A percentile compares a stretch with the other conserved stretches of the same genome.
These are phyloP conservation scores for Solanum hybrid DNA, from an alignment of 305 asterid species.

Conservation along the genomic window DNA sequence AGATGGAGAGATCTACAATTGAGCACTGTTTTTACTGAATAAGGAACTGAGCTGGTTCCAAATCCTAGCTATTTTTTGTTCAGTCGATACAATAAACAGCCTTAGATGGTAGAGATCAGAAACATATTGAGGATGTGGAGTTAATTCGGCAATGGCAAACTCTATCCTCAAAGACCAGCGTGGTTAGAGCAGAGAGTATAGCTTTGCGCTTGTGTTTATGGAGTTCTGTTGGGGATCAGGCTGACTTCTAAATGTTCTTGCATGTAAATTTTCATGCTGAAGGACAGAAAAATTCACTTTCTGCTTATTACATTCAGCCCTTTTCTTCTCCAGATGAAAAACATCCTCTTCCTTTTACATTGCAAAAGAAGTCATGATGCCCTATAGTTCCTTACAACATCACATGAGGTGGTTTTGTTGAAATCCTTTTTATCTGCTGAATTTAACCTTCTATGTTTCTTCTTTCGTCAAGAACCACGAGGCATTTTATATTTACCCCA, in stretches of 20 bases:
- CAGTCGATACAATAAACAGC: background rate
- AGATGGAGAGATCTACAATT: background rate
- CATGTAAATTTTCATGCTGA: background rate
- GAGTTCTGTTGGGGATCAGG: background rate
- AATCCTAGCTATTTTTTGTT: background rate
- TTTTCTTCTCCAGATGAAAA: background rate
- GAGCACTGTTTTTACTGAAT: background rate
- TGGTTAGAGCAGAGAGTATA: background rate
- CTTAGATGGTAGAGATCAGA: background rate
- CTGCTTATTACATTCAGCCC: background rate
- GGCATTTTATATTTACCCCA: background rate
- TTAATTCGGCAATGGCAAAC: background rate
- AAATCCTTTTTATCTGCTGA: background rate
- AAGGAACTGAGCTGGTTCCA: background rate
- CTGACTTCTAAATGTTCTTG: background rate
- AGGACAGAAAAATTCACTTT: background rate
- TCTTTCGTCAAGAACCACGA: background rate
- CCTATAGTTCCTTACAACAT: background rate
- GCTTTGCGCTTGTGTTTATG: background rate
- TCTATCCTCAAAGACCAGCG: background rate
- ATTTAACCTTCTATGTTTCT: background rate
- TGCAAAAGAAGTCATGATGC: background rate
- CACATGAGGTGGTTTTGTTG: background rate
- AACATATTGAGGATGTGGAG: background rate
- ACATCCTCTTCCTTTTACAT: background rate